These are phyloP conservation scores for Syncephalastrum sp. DNA, from an alignment of 371 early-diverging fungal species.

Conservation along the genomic window DNA sequence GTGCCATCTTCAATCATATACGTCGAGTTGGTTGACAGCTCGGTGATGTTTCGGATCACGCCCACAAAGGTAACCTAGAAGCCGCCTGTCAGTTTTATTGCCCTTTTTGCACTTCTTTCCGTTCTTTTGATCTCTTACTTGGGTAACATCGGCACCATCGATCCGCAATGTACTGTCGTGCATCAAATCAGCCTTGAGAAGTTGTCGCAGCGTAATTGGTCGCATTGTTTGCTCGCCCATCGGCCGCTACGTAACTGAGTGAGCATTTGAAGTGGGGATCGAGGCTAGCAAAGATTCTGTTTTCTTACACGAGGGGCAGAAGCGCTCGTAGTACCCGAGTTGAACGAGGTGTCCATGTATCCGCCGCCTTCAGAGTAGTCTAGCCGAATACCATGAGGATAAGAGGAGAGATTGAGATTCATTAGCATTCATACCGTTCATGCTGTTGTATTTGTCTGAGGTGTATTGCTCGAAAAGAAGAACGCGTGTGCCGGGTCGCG, in stretches of 20 bases:
- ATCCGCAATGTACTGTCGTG: slow-evolving; percentile 58
- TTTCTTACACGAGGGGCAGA: no score
- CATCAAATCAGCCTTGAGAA: slow-evolving; percentile 39
- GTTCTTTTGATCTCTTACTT: slow-evolving; percentile 31
- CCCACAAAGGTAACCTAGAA: slow-evolving; percentile 63
- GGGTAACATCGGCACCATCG: slow-evolving; percentile 65
- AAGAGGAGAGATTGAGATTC: no score
- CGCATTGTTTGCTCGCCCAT: slow-evolving; percentile 53
- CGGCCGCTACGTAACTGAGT: slow-evolving; percentile 23
- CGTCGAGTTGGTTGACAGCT: slow-evolving; percentile 52
- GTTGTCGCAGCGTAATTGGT: slow-evolving; percentile 75
- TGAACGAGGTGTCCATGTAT: no score
- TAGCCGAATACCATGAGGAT: no score
- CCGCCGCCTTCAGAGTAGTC: no score
- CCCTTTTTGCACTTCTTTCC: neutral
- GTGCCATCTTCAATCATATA: slow-evolving; percentile 83
- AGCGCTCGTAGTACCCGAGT: no score
- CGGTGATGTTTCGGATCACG: slow-evolving; percentile 53
- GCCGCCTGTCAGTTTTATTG: neutral
- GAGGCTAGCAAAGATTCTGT: no score
- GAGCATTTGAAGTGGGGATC: no score
- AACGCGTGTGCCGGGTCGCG: no score
- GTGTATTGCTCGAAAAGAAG: no score
- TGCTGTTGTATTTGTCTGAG: no score
- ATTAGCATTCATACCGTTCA: no score